These are phyloP conservation scores for Cryptococcus jaspeensis DNA, from an alignment of 1,284 basidiomycete species.

Conservation along the genomic window DNA sequence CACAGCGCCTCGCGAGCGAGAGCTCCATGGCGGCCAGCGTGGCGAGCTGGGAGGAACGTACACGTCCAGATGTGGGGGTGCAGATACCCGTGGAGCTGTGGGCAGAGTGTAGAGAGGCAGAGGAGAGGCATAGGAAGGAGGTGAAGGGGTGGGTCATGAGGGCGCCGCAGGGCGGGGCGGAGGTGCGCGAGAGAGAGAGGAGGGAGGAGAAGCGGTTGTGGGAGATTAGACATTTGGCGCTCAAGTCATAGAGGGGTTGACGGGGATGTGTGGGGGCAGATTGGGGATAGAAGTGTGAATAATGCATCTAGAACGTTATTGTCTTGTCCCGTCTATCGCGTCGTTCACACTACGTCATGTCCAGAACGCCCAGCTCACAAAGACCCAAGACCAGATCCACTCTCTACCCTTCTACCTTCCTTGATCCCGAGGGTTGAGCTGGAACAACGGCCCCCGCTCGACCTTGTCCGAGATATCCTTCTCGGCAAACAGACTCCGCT, in stretches of 20 bases:
- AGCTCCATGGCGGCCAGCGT: constrained; percentile 52
- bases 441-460: constrained; percentile 22
- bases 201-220: constrained; percentile 47
- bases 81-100: constrained; percentile 63
- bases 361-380: background rate
- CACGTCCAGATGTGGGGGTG: background rate
- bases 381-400: background rate
- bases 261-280: background rate
- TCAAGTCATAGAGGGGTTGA: constrained; percentile 17
- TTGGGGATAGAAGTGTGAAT: background rate
- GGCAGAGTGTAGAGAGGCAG: constrained; percentile 68
- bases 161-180: constrained; percentile 8
- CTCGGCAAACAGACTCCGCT: constrained; percentile 56
- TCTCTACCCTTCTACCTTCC: background rate
- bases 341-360: background rate
- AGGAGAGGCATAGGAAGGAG: constrained; percentile 73
- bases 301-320: background rate
- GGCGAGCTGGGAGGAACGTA: constrained; percentile 2
- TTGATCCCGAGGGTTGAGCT: background rate
- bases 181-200: constrained; percentile 32
- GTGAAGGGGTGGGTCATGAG: constrained; percentile 68
- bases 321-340: background rate
- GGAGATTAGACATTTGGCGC: constrained; percentile 48
- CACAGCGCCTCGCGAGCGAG: constrained; percentile 59
- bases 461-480: constrained; percentile 47